Percentiles rank a stretch among this genome's conserved stretches.
phyloP scores from a whole-genome alignment of 257 asterid species.

The Solanum habrochaites region DNA sequence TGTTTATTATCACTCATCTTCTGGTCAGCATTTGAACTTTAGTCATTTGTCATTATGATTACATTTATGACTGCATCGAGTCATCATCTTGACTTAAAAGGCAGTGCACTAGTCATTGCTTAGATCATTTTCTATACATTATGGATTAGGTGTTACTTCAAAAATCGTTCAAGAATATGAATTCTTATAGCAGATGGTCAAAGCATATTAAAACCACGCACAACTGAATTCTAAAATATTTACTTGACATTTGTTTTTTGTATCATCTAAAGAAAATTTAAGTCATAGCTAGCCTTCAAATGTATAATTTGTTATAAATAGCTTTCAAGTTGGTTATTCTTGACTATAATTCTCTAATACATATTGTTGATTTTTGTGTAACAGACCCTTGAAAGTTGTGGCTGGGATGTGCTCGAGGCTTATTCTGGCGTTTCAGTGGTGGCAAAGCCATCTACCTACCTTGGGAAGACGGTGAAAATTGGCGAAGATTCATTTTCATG shows the following conservation, averaged over 20 bases:
- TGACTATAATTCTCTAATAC: not conserved
- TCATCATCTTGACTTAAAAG: not conserved
- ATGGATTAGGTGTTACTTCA: not conserved
- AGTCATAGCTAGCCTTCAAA: not conserved
- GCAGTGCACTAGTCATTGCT: not conserved
- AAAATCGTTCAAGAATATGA: not conserved
- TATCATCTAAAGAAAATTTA: not conserved
- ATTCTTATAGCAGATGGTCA: not conserved
- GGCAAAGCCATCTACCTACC: constrained; percentile 70
- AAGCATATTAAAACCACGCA: not conserved
- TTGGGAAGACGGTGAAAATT: constrained; percentile 52
- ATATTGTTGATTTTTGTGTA: not conserved
- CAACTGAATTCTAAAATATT: not conserved
- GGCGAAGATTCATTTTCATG: constrained; percentile 10
- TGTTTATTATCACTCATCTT: not conserved
- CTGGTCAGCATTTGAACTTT: not conserved
- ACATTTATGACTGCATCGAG: not conserved
- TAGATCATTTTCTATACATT: not conserved
- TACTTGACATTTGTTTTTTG: not conserved
- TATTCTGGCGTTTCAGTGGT: constrained; percentile 66
- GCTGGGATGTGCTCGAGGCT: constrained; percentile 89
- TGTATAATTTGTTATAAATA: not conserved
- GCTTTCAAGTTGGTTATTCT: not conserved
- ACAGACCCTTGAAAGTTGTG: constrained; percentile 63
- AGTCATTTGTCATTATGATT: not conserved